Evolutionary conservation across 306 rosid species (phyloP).

Genomic region (Rubus parviflorus): DNA sequence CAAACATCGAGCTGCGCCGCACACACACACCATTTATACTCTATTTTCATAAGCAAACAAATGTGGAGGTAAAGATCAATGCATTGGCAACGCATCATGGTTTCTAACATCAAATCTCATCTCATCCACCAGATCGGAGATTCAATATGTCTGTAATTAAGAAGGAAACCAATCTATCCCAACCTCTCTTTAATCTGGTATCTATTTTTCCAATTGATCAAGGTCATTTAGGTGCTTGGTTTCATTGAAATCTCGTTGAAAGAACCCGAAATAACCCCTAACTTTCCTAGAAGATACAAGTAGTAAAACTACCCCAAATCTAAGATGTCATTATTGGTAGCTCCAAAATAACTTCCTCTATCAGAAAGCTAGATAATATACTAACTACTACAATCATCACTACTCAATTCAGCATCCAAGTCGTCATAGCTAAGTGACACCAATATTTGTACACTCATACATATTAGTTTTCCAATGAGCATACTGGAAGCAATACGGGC

Average conservation of each 20-base stretch:
- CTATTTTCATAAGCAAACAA: background rate
- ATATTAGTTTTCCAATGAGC: background rate
- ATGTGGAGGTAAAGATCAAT: background rate
- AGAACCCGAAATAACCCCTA: background rate
- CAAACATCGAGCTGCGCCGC: too few relatives aligned
- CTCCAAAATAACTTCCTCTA: background rate
- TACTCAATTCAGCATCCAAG: background rate
- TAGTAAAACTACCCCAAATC: too few relatives aligned
- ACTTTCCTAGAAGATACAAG: background rate
- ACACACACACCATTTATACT: background rate
- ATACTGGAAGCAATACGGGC: constrained; percentile 12
- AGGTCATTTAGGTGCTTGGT: background rate
- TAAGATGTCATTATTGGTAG: constrained; percentile 1
- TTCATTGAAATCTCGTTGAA: background rate
- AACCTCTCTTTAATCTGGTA: constrained; percentile 2
- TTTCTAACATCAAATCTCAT: background rate
- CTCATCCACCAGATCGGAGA: background rate
- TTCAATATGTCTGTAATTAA: background rate
- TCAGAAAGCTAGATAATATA: background rate
- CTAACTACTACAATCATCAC: background rate
- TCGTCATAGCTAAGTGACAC: background rate
- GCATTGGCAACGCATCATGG: background rate
- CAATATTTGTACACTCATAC: background rate
- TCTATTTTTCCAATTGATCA: background rate
- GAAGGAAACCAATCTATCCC: background rate